Evolutionary conservation across 2,329 filamentous ascomycete species (phyloP).

Genomic region (Trichoderma atrobrunneum): DNA sequence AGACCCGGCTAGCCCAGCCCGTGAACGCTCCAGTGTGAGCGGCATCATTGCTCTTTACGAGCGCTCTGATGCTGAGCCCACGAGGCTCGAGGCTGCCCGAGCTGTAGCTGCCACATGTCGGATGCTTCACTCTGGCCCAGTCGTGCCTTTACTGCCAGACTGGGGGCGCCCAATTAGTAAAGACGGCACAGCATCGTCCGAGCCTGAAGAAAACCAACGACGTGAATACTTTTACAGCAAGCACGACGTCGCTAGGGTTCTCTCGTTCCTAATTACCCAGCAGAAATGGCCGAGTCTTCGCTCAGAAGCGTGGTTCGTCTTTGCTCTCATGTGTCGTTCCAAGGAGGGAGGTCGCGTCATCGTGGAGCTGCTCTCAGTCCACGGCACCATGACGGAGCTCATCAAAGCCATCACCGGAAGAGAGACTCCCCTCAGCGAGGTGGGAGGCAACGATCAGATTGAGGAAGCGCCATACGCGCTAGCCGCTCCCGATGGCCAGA

Average conservation of each 20-base stretch:
- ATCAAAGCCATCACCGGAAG: constrained; percentile 50
- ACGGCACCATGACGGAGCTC: constrained; percentile 44
- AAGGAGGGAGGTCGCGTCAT: constrained; percentile 48
- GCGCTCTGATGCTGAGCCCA: constrained; percentile 46
- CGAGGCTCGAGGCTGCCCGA: constrained; percentile 58
- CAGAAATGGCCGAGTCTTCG: constrained; percentile 57
- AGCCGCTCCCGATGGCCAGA: constrained; percentile 20
- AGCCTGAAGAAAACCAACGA: constrained; percentile 23
- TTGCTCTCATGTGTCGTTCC: constrained; percentile 58
- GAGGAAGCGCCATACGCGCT: constrained; percentile 21
- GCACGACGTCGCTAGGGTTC: constrained; percentile 37
- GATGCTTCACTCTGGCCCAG: constrained; percentile 47
- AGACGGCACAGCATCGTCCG: background rate
- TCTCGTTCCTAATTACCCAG: constrained; percentile 55
- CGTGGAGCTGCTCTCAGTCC: constrained; percentile 40
- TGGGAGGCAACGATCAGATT: constrained; percentile 21
- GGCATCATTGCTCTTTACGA: constrained; percentile 38
- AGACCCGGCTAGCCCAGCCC: constrained; percentile 28
- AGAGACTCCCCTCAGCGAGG: constrained; percentile 22
- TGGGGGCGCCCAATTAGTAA: constrained; percentile 33
- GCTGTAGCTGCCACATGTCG: constrained; percentile 53
- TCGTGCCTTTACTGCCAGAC: constrained; percentile 33
- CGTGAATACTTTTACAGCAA: constrained; percentile 44
- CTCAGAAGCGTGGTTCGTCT: constrained; percentile 61
- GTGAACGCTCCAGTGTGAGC: constrained; percentile 36